Evolutionary conservation across 2,329 filamentous ascomycete genomes (phyloP), one percentile per base, ranked within the genome.

Genomic region (Fusarium anthophilum): DNA sequence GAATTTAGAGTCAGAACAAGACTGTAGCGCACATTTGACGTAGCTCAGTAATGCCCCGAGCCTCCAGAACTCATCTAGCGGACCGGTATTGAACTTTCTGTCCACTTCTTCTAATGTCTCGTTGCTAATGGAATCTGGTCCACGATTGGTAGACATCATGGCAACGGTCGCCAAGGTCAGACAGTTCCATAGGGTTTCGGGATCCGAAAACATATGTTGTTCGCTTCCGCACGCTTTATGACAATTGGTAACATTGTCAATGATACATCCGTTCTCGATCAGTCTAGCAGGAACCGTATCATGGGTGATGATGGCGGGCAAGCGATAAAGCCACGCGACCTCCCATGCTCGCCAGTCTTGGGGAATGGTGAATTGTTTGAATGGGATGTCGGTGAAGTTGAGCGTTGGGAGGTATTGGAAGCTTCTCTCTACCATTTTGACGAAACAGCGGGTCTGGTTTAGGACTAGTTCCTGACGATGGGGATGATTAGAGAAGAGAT

Each of bases 161-260:
- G 70, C 24, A 2, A 74, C 70, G 0, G 67, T 68, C 2, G 72
- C 66, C 2, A 74, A 12, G 0, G 72, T 45, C 0, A 74, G 39
- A 1, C 72, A 74, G 47, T 74, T 74, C 70, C 56, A 71, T 7
- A 74, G 14, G 5, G 65, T 74, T 6, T 62, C 58, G 6, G 71
- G 32, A 4, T 30, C 64, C 0, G 32, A 28, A n/a, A 74, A 74
- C 62, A 74, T 50, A 6, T 18, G 3, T 1, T 22, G 5, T 6
- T 3, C 35, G 6, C n/a, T n/a, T 12, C n/a, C 24, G 7, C 56
- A 69, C 0, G 64, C 58, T 3, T 15, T 18, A 5, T 5, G 8
- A 4, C 63, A 69, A 13, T 68, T 39, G 0, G 35, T 38, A 1
- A 20, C 15, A 3, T 54, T 35, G 0, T 50, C 24, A 3, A 69